Percentiles rank a stretch among this genome's conserved stretches.
phyloP scores from a whole-genome alignment of 352 stramenopile genomes.

The Hyaloperonospora brassicae region DNA sequence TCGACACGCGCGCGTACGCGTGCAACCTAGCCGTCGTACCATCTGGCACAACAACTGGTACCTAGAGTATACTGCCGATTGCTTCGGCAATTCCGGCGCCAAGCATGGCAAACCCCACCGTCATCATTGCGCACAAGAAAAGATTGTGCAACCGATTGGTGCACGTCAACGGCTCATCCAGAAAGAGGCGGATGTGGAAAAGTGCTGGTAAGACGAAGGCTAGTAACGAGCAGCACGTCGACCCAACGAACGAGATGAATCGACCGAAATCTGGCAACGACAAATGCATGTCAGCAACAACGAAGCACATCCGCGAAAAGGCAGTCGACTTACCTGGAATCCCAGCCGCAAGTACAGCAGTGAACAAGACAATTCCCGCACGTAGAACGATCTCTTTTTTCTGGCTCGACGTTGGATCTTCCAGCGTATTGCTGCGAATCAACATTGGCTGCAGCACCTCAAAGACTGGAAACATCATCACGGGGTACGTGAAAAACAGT shows the following conservation, averaged over 20 bases:
- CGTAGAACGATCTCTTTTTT: slow-evolving; percentile 41
- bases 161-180: slow-evolving; percentile 23
- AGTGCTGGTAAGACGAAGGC: slow-evolving; percentile 84
- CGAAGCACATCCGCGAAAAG: background rate
- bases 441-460: slow-evolving; percentile 51
- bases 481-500: slow-evolving; percentile 89
- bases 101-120: slow-evolving; percentile 33
- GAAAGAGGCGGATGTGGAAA: slow-evolving; percentile 77
- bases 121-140: slow-evolving; percentile 32
- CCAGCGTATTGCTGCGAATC: slow-evolving; percentile 18
- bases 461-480: slow-evolving; percentile 91
- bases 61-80: slow-evolving; percentile 27
- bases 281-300: background rate
- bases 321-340: slow-evolving; percentile 41
- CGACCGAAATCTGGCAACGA: slow-evolving; percentile 71
- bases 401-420: slow-evolving; percentile 9
- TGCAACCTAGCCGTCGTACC: too few relatives aligned
- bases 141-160: slow-evolving; percentile 19
- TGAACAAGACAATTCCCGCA: slow-evolving; percentile 57
- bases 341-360: slow-evolving; percentile 65
- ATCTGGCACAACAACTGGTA: too few relatives aligned
- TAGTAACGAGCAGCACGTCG: slow-evolving; percentile 84
- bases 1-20: too few relatives aligned
- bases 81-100: slow-evolving; percentile 27
- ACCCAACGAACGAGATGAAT: slow-evolving; percentile 88